Percentiles rank a stretch among this genome's conserved stretches.
These are phyloP conservation scores for Tricholoma furcatifolium DNA, from an alignment of 768 basidiomycete genomes.

Conservation along the genomic window DNA sequence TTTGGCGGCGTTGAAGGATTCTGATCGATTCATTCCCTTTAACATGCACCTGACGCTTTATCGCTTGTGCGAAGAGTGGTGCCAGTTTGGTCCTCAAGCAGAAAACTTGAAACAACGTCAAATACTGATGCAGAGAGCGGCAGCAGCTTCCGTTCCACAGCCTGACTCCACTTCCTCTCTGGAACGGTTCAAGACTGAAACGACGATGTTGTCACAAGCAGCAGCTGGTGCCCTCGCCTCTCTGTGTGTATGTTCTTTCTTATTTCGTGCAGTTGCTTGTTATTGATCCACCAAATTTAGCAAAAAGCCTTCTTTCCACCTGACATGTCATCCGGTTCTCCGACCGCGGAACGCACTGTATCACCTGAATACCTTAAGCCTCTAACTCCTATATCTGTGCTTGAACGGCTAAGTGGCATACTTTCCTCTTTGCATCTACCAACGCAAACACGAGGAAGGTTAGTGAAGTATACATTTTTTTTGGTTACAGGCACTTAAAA, in stretches of 20 bases:
- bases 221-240: constrained; percentile 87
- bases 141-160: constrained; percentile 53
- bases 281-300: constrained; percentile 35
- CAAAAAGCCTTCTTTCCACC: constrained; percentile 76
- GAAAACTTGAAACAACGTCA: constrained; percentile 72
- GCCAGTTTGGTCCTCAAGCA: constrained; percentile 75
- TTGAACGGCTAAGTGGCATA: constrained; percentile 71
- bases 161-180: constrained; percentile 47
- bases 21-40: constrained; percentile 72
- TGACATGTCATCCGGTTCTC: constrained; percentile 57
- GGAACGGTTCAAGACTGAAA: constrained; percentile 70
- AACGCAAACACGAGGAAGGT: constrained; percentile 64
- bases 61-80: constrained; percentile 92
- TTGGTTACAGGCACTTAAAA: constrained; percentile 8
- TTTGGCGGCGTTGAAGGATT: constrained; percentile 64
- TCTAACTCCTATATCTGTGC: constrained; percentile 46
- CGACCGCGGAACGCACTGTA: constrained; percentile 53
- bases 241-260: constrained; percentile 66
- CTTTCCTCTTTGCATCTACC: constrained; percentile 56
- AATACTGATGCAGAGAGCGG: constrained; percentile 69
- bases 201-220: constrained; percentile 70
- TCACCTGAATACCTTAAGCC: constrained; percentile 51
- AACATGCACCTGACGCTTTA: constrained; percentile 80
- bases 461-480: constrained; percentile 30
- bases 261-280: not conserved